These are phyloP conservation scores for Colletotrichum gigasporum DNA, from an alignment of 2,329 filamentous ascomycete species.

Conservation along the genomic window DNA sequence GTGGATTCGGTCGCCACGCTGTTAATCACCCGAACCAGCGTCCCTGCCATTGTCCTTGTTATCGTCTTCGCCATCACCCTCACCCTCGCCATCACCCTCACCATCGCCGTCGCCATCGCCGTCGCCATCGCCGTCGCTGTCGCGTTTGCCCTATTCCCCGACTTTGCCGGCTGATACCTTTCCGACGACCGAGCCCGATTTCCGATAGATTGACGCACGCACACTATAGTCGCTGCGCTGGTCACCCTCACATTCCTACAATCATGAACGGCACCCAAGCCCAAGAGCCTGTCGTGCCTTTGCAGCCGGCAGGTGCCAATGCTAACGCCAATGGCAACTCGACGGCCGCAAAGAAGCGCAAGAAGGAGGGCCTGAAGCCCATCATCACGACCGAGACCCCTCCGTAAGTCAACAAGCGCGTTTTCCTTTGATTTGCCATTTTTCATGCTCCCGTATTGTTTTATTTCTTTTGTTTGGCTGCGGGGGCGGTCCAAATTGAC, in stretches of 20 bases:
- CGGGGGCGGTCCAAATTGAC: constrained; percentile 1
- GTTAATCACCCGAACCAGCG: no score
- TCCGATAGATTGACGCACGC: constrained; percentile 1
- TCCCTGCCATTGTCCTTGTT: constrained; percentile 3
- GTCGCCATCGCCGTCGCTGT: background rate
- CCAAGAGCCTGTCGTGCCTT: constrained; percentile 17
- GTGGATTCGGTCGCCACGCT: constrained; percentile 21
- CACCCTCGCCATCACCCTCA: background rate
- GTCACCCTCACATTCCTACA: background rate
- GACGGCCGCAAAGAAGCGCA: constrained; percentile 69
- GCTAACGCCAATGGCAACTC: constrained; percentile 29
- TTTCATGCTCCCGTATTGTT: background rate
- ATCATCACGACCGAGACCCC: constrained; percentile 77
- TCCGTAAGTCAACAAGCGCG: constrained; percentile 39
- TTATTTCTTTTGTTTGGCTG: background rate
- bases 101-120: background rate
- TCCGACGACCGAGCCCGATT: background rate
- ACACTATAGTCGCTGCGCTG: constrained; percentile 4
- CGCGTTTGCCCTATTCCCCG: background rate
- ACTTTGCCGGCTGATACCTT: background rate
- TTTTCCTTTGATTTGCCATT: constrained; percentile 17
- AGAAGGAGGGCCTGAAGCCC: constrained; percentile 78
- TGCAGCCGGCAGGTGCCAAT: constrained; percentile 20
- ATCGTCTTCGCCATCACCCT: background rate
- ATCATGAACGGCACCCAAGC: constrained; percentile 32